A percentile compares a stretch with the other conserved stretches of the same genome.
phyloP scores from a whole-genome alignment of 306 rosid species.

The Prunus dulcis region DNA sequence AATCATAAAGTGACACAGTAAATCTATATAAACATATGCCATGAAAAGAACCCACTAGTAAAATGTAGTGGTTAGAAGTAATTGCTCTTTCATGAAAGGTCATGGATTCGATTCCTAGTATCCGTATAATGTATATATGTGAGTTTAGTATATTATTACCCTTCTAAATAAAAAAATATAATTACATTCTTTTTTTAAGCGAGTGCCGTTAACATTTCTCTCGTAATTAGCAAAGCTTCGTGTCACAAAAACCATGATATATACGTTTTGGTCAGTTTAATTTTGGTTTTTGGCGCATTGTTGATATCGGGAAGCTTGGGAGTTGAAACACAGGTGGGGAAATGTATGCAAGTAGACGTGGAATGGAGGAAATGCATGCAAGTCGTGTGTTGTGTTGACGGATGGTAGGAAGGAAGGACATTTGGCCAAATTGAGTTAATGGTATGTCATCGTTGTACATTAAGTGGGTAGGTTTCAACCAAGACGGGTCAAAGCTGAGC shows the following conservation, averaged over 20 bases:
- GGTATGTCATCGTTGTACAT: not conserved
- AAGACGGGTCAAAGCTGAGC: not conserved
- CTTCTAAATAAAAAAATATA: accelerated
- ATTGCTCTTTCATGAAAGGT: accelerated
- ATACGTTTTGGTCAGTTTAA: not conserved
- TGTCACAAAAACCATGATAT: too few relatives aligned
- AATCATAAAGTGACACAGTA: too few relatives aligned
- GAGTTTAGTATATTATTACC: too few relatives aligned
- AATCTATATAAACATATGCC: too few relatives aligned
- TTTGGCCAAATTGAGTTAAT: not conserved
- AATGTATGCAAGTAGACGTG: not conserved
- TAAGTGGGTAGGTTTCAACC: not conserved
- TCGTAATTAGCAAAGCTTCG: too few relatives aligned
- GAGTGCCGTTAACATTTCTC: too few relatives aligned
- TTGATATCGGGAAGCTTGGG: not conserved
- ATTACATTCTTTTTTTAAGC: too few relatives aligned
- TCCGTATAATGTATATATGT: accelerated
- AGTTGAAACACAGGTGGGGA: not conserved
- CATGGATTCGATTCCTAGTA: accelerated
- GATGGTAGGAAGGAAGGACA: not conserved
- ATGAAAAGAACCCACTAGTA: too few relatives aligned
- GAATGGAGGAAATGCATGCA: not conserved
- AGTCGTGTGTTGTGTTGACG: not conserved
- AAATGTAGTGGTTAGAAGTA: too few relatives aligned
- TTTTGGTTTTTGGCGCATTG: not conserved